Evolutionary conservation across 2,329 filamentous ascomycete genomes (phyloP).

Genomic region (Penicillium sp.): DNA sequence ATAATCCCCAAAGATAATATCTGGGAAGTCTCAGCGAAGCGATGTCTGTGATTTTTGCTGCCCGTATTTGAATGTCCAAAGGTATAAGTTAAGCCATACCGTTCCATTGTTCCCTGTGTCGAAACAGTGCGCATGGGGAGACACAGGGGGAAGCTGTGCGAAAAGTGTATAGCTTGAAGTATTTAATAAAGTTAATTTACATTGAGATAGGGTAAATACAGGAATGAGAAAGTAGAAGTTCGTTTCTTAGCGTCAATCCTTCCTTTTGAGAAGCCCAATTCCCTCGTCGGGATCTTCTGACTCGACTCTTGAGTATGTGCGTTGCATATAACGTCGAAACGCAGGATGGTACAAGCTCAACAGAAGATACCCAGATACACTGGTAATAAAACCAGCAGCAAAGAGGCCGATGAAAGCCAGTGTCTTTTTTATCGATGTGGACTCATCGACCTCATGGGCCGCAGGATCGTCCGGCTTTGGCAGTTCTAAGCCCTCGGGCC

Average conservation of each 20-base stretch:
- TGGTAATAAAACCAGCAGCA: neutral
- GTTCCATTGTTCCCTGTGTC: no score
- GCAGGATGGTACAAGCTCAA: neutral
- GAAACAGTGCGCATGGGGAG: no score
- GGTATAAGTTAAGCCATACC: no score
- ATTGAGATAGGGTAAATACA: neutral
- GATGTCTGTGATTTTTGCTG: no score
- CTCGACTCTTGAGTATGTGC: neutral
- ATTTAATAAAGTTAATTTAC: neutral
- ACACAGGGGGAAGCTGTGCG: no score
- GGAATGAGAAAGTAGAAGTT: neutral
- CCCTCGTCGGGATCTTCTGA: neutral
- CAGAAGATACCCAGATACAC: neutral
- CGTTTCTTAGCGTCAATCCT: neutral
- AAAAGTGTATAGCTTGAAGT: no score
- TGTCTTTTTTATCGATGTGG: neutral
- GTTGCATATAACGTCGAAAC: neutral
- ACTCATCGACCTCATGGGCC: neutral
- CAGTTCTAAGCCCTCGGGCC: neutral
- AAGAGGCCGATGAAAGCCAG: neutral
- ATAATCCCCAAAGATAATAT: no score
- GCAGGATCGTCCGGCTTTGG: neutral
- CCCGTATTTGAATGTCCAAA: no score
- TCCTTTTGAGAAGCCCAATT: neutral
- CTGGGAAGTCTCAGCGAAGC: no score